phyloP scores from a whole-genome alignment of 495 filamentous ascomycete species.

The Penicillium ucsense region DNA sequence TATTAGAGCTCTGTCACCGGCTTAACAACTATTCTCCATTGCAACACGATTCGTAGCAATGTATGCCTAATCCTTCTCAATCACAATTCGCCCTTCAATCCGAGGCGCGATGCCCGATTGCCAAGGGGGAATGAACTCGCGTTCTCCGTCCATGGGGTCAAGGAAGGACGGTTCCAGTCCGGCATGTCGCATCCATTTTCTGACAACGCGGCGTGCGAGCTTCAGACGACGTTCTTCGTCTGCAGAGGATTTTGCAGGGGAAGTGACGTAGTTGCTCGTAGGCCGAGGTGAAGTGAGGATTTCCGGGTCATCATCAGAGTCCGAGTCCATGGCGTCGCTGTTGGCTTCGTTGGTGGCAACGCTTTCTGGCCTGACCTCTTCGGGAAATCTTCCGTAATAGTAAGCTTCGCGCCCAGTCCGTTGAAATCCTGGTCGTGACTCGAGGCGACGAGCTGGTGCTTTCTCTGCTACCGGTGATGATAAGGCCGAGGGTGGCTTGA shows the following conservation, averaged over 20 bases:
- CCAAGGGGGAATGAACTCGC: conserved; percentile 57
- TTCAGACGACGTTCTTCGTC: conserved; percentile 32
- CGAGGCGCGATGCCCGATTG: conserved; percentile 67
- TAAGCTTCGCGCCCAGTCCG: conserved; percentile 18
- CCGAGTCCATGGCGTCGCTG: conserved; percentile 33
- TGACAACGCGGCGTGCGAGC: conserved; percentile 50
- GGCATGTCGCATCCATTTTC: conserved; percentile 66
- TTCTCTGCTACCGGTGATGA: conserved; percentile 23
- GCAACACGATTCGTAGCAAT: no score
- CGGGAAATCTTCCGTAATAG: conserved; percentile 38
- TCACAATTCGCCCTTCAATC: conserved; percentile 64
- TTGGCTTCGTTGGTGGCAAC: conserved; percentile 16
- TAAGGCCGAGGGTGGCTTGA: conserved; percentile 23
- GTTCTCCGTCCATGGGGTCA: conserved; percentile 36
- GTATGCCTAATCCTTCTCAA: conserved; percentile 9
- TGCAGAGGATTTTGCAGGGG: conserved; percentile 24
- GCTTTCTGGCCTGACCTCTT: conserved; percentile 24
- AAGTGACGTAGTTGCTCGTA: conserved; percentile 32
- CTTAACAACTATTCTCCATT: no score
- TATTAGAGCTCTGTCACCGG: no score
- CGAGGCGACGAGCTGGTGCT: conserved; percentile 7
- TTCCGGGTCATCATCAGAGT: conserved; percentile 36
- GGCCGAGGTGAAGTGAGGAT: conserved; percentile 27
- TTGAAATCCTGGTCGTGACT: conserved; percentile 13
- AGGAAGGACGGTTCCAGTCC: conserved; percentile 38